These are phyloP conservation scores for Phialophora verrucosa DNA, from an alignment of 2,329 filamentous ascomycete species.

Conservation along the genomic window DNA sequence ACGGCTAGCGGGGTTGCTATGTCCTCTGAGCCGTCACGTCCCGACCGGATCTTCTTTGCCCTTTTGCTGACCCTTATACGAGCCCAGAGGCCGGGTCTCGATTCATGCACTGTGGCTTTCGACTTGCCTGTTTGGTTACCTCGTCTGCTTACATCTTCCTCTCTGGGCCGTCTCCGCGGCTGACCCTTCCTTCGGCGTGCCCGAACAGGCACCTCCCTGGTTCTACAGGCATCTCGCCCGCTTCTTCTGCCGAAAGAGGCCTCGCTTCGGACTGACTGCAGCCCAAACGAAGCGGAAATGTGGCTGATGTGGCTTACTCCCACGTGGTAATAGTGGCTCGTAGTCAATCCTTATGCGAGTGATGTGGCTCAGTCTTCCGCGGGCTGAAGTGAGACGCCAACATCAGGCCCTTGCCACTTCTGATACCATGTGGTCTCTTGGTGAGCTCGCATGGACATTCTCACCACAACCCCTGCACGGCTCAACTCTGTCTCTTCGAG, in stretches of 20 bases:
- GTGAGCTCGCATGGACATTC: slow-evolving; percentile 8
- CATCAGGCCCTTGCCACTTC: slow-evolving; percentile 12
- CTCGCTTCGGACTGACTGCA: slow-evolving; percentile 20
- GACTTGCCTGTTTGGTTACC: slow-evolving; percentile 15
- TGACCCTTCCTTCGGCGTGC: slow-evolving; percentile 22
- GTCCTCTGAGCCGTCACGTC: not conserved
- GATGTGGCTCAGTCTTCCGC: slow-evolving; percentile 24
- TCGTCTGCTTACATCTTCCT: slow-evolving; percentile 25
- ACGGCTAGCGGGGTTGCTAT: not conserved
- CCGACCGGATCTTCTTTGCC: not conserved
- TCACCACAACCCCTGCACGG: slow-evolving; percentile 12
- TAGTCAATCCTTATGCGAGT: slow-evolving; percentile 27
- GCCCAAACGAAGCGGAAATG: slow-evolving; percentile 8
- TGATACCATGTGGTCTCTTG: slow-evolving; percentile 10
- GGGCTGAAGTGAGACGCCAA: slow-evolving; percentile 11
- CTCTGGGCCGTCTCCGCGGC: slow-evolving; percentile 20
- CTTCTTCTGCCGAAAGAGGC: slow-evolving; percentile 19
- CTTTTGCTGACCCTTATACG: slow-evolving; percentile 15
- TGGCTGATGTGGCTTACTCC: slow-evolving; percentile 27
- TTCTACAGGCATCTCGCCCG: slow-evolving; percentile 8
- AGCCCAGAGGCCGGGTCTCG: slow-evolving; percentile 10
- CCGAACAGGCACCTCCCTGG: slow-evolving; percentile 21
- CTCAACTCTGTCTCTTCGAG: slow-evolving; percentile 7
- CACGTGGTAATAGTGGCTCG: slow-evolving; percentile 27
- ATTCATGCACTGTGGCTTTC: slow-evolving; percentile 21